Base-by-base conservation (phyloP, 345 rosid species). In the Viola odorata region DNA sequence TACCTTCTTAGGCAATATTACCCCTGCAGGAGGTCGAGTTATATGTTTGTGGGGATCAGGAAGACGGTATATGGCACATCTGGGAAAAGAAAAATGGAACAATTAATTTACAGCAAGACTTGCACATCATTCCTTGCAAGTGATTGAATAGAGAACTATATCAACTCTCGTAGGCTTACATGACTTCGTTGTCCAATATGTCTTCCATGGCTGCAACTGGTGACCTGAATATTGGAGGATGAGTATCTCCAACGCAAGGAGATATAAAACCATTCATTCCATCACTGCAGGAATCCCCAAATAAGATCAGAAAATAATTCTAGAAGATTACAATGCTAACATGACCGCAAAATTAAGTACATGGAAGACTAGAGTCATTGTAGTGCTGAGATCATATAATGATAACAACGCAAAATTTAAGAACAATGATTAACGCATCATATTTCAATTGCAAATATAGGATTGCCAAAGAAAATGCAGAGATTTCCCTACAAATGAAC, bases 201-300 rank as follows among this genome's bases (percentile, higher is more conserved):
- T 94, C 99, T 75, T 86, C 95, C 95, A 90, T 78, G 70, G 82
- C 85, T 13, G 41, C 68, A 42, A 94, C 75, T 5, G 97, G 95
- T 66, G 99, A 94, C 73, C 84, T 81, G 70, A 86, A 80, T 73
- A 83, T 60, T 45, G 89, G 83, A 53, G 92, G 96, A 58, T 83
- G 87, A 55, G 86, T 63, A 69, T 86, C 92, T 68, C 83, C 97
- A 64, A 75, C 81, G 67, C 95, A 90, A 50, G 89, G 88, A 49
- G 81, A 81, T 67, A 94, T 71, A 76, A 82, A 94, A 59, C 99
- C 99, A 55, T 94, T 90, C 97, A 94, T 88, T 63, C 91, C 97
- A 71, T 81, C 95, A 69, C 98, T 92, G 96, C 90, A 89, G 7
- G 69, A 13, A 84, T 58, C 61, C 75, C 65, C 62, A 79, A 76